phyloP scores from a whole-genome alignment of 257 asterid genomes.

The Nicotiana sylvestris region DNA sequence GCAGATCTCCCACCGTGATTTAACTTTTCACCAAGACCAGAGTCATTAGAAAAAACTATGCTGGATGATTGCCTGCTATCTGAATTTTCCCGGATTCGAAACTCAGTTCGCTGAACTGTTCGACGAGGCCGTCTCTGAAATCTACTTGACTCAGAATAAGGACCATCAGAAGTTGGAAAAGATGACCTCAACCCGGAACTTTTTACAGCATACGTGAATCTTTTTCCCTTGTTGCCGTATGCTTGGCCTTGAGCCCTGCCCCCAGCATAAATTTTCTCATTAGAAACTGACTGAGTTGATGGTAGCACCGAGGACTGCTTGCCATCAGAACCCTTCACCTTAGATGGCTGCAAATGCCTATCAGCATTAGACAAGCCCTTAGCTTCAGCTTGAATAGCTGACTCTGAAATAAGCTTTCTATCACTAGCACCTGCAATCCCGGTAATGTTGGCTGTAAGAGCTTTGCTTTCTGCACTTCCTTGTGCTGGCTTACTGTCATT shows the following conservation, averaged over 20 bases:
- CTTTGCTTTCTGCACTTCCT: conserved; percentile 19
- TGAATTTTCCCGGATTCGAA: conserved; percentile 66
- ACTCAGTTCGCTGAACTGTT: conserved; percentile 67
- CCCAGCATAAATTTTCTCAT: conserved; percentile 42
- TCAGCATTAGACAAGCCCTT: conserved; percentile 32
- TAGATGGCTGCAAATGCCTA: conserved; percentile 28
- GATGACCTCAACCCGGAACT: conserved; percentile 42
- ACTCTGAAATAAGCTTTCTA: conserved; percentile 27
- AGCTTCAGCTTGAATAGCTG: conserved; percentile 38
- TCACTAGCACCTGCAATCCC: conserved; percentile 32
- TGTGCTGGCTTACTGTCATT: conserved; percentile 28
- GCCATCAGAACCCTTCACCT: conserved; percentile 40
- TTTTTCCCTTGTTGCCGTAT: conserved; percentile 61
- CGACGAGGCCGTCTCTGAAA: conserved; percentile 74
- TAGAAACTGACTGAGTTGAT: conserved; percentile 31
- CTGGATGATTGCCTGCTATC: conserved; percentile 49
- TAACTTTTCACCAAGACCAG: conserved; percentile 41
- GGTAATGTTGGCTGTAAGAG: conserved; percentile 21
- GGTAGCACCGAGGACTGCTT: conserved; percentile 33
- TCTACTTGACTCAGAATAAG: conserved; percentile 42
- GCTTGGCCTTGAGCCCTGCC: conserved; percentile 40
- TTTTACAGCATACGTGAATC: conserved; percentile 68
- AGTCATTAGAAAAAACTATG: conserved; percentile 28
- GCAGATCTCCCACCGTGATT: conserved; percentile 40
- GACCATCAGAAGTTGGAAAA: conserved; percentile 35